phyloP scores from a whole-genome alignment of 345 rosid genomes.

The Erodium maritimum region DNA sequence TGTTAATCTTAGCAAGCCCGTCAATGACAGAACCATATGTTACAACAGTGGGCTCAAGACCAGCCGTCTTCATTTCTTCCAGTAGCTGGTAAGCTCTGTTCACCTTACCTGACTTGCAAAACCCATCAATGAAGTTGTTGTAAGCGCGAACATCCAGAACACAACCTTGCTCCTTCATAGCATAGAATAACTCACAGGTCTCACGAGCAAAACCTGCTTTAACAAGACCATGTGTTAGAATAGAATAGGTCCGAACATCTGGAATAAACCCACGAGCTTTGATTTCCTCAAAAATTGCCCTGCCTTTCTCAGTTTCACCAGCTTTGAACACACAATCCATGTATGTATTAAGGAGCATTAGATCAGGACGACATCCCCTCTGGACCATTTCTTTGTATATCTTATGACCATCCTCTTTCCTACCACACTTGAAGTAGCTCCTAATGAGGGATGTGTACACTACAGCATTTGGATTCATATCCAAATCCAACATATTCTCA shows the following conservation, averaged over 20 bases:
- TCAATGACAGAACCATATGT: slow-evolving; percentile 85
- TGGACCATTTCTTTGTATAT: slow-evolving; percentile 72
- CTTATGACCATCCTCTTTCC: slow-evolving; percentile 96
- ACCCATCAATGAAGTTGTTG: slow-evolving; percentile 77
- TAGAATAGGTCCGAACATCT: slow-evolving; percentile 70
- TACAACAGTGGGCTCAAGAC: slow-evolving; percentile 70
- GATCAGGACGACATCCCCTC: slow-evolving; percentile 58
- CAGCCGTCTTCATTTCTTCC: slow-evolving; percentile 88
- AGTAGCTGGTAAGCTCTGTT: slow-evolving; percentile 82
- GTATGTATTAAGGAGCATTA: slow-evolving; percentile 68
- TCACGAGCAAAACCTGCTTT: slow-evolving; percentile 82
- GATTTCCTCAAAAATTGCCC: slow-evolving; percentile 72
- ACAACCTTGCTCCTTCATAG: slow-evolving; percentile 91
- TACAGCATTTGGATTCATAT: slow-evolving; percentile 43
- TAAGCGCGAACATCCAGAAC: slow-evolving; percentile 73
- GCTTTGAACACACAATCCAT: slow-evolving; percentile 94
- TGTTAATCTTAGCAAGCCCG: slow-evolving; percentile 81
- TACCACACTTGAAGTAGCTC: slow-evolving; percentile 65
- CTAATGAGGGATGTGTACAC: slow-evolving; percentile 74
- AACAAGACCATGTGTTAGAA: slow-evolving; percentile 63
- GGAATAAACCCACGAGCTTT: slow-evolving; percentile 57
- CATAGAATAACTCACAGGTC: slow-evolving; percentile 61
- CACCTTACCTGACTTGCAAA: slow-evolving; percentile 90
- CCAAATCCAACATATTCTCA: slow-evolving; percentile 74
- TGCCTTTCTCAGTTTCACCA: slow-evolving; percentile 75